A percentile compares a stretch with the other conserved stretches of the same genome.
Evolutionary conservation across 1,284 basidiomycete genomes (phyloP).

Genomic region (Neonothopanus nambi): DNA sequence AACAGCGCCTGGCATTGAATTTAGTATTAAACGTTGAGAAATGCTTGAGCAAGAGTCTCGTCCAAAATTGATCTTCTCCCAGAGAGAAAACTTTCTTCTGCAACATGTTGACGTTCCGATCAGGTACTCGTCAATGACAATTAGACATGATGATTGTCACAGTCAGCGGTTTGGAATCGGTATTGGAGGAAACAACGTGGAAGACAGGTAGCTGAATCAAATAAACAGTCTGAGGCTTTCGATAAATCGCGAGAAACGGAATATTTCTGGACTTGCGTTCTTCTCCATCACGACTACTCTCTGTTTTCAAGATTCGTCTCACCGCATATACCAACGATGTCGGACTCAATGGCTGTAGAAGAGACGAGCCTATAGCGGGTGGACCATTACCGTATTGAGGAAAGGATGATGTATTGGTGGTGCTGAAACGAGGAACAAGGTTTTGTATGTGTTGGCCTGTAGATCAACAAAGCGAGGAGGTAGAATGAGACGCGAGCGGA

Average conservation of each 20-base stretch:
- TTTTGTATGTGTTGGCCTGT: too few relatives aligned
- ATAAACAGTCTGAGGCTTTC: slow-evolving; percentile 95
- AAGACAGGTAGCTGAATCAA: slow-evolving; percentile 96
- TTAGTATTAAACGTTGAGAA: slow-evolving; percentile 97
- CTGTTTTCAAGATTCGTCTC: slow-evolving; percentile 95
- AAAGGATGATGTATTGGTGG: too few relatives aligned
- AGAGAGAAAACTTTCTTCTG: slow-evolving; percentile 97
- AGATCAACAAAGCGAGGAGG: too few relatives aligned
- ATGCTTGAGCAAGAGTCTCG: slow-evolving; percentile 93
- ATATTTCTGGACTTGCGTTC: slow-evolving; percentile 99
- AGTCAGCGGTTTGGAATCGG: slow-evolving; percentile 93
- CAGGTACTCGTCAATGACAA: slow-evolving; percentile 94
- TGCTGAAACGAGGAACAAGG: too few relatives aligned
- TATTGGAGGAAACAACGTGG: slow-evolving; percentile 99
- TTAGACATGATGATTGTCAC: slow-evolving; percentile 97
- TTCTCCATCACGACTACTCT: slow-evolving; percentile 93
- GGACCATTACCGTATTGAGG: too few relatives aligned
- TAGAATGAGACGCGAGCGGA: too few relatives aligned
- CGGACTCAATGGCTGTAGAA: slow-evolving; percentile 85
- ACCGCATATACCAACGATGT: slow-evolving; percentile 94
- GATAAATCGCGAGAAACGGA: slow-evolving; percentile 98
- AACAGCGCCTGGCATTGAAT: slow-evolving; percentile 85
- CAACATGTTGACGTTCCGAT: slow-evolving; percentile 88
- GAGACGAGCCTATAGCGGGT: slow-evolving; percentile 91
- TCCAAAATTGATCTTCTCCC: slow-evolving; percentile 97